Evolutionary conservation across 2,329 filamentous ascomycete species (phyloP).

Genomic region (Trichoderma polysporum): DNA sequence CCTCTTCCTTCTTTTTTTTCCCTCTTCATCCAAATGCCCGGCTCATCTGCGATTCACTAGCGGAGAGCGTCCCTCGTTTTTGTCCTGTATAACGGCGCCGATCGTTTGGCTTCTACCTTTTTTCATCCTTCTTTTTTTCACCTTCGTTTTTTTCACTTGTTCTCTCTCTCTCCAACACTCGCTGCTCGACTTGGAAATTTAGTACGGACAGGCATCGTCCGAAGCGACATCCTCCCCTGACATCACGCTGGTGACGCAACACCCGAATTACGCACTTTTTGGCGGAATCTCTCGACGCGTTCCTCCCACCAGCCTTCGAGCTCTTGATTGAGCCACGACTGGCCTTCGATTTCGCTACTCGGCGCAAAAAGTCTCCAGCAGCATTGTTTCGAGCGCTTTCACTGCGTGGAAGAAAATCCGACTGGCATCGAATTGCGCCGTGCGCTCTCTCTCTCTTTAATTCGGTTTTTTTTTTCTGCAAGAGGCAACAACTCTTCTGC

Average conservation of each 20-base stretch:
- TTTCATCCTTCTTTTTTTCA: conserved; percentile 18
- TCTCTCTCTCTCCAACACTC: background rate
- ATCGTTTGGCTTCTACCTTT: background rate
- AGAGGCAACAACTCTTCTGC: background rate
- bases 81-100: background rate
- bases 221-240: conserved; percentile 16
- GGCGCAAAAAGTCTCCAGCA: background rate
- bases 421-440: background rate
- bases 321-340: conserved; percentile 13
- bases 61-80: conserved; percentile 21
- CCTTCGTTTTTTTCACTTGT: conserved; percentile 22
- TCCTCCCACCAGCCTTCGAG: background rate
- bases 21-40: conserved; percentile 1
- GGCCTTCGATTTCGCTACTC: background rate
- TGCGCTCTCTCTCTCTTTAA: background rate
- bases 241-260: conserved; percentile 17
- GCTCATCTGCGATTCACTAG: conserved; percentile 16
- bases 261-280: background rate
- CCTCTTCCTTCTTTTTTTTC: background rate
- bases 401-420: background rate
- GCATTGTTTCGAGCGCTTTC: background rate
- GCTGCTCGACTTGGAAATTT: conserved; percentile 13
- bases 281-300: background rate
- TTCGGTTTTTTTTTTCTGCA: background rate
- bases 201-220: conserved; percentile 9